Evolutionary conservation across 805 yeast genomes (phyloP), one percentile per base, ranked within the genome.

Genomic region (Ascoidea asiatica): DNA sequence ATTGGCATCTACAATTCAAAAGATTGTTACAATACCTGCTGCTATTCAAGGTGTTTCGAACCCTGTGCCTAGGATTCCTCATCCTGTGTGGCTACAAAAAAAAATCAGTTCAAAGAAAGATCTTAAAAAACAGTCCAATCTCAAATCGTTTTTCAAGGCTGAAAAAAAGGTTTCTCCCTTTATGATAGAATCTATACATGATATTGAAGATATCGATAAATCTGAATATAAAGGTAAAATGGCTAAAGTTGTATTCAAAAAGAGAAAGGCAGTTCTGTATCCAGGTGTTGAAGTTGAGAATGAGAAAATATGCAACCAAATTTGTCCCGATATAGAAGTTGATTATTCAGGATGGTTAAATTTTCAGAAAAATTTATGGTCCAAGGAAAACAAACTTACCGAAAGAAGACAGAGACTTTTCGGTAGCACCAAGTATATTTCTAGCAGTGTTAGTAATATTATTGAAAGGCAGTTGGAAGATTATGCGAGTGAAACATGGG

Each of bases 21-120:
- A 94, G 62, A 87, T 92, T 54, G 85, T 92, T 52, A 83, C 96
- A 0, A 90, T 92, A 52, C 99, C 99, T 2, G 99, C 99, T 4
- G 97, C 97, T 5, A 67, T 90, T 44, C 98, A 92, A 64, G 77
- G 77, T 43, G 75, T 90, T 17, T 63, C 68, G 13, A 94, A 92
- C 55, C 99, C 99, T 0, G 97, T 94, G 39, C 97, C 97, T 4
- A 69, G 97, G 52, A 90, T 94, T 5, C 75, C 75, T 4, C 97
- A 90, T 56, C 99, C 99, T 0, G 92, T 81, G 23, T 92, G 99
- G 99, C 67, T 92, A 45, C 73, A 70, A 47, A 79, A 72, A 52
- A 73, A 72, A 47, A 77, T 90, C 44, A 69, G 71, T 2, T 64
- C 63, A 5, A 73, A 68, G 45, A 76, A 77, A 44, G 90, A 85